Percentiles rank a stretch among this genome's conserved stretches.
Evolutionary conservation across 2,329 filamentous ascomycete genomes (phyloP).

Genomic region (Orbilia blumenaviensis): DNA sequence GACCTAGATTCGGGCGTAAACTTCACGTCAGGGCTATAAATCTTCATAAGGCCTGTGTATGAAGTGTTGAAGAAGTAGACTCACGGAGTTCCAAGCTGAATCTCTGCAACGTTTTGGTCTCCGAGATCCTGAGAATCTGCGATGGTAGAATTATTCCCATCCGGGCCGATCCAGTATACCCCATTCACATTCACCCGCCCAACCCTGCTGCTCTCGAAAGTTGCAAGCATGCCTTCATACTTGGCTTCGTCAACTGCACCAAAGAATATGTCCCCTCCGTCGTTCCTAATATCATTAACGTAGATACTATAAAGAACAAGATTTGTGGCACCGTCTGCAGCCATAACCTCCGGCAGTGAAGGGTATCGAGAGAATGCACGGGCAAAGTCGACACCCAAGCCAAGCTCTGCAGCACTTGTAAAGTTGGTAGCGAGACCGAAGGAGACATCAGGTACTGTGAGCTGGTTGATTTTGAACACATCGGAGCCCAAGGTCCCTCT

Average conservation of each 20-base stretch:
- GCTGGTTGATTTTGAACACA: conserved; percentile 51
- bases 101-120: conserved; percentile 18
- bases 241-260: conserved; percentile 41
- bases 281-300: conserved; percentile 43
- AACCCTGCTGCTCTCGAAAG: conserved; percentile 20
- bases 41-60: too few species aligned
- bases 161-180: conserved; percentile 21
- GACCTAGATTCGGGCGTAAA: conserved; percentile 28
- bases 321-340: conserved; percentile 10
- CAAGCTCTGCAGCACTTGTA: conserved; percentile 39
- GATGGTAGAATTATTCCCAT: conserved; percentile 30
- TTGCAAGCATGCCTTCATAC: conserved; percentile 10
- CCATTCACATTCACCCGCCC: conserved; percentile 26
- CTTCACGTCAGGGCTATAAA: neutral
- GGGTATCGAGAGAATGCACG: conserved; percentile 25
- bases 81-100: conserved; percentile 47
- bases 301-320: conserved; percentile 39
- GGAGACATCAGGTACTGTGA: conserved; percentile 35
- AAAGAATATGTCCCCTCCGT: conserved; percentile 46
- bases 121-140: neutral
- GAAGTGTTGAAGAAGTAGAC: neutral
- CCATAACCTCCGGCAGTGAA: conserved; percentile 38
- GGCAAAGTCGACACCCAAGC: conserved; percentile 32
- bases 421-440: conserved; percentile 47
- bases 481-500: conserved; percentile 47